Evolutionary conservation across 306 rosid species (phyloP), one percentile per base, ranked within the genome.

Genomic region (Hippophae tibetana): DNA sequence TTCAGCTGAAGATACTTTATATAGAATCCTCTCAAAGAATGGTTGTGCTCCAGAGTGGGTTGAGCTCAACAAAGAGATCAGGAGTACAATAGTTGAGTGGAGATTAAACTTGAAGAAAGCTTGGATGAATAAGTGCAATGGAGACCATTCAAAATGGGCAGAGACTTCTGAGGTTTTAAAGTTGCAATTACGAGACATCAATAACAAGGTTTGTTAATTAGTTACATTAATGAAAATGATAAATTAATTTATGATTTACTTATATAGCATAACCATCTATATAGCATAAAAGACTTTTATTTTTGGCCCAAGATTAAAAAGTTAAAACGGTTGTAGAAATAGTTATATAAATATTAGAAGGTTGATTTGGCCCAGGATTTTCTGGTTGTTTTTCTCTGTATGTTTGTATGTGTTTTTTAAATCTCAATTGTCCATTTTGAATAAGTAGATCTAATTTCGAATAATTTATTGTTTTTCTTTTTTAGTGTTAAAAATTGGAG

Each of bases 11-110:
- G 97, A 90, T 72, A 84, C 97, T 42, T 42, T 90, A 62, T 82
- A 90, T 58, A 66, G 94, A 53, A 81, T 90, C 60, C 83, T 86
- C 13, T 84, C 94, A 0, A 84, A 82, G 69, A 90, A 90, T 52
- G 84, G 86, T 10, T 90, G 95, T 47, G 90, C 94, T 3, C 97
- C 95, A 0, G 89, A 83, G 69, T 90, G 95, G 95, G 85, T 86
- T 58, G 90, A 84, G 61, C 97, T 86, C 74, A 90, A 90, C 94
- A 84, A 86, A 56, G 97, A 90, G 76, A 86, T 90, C 56, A 80
- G 95, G 75, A 68, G 40, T 54, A 67, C 43, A 26, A 65, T 79
- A 47, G 74, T 83, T 6, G 82, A 80, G 55, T 84, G 94, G 94
- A 77, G 90, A 27, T 31, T 31, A 3, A 62, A 78, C 9, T 76